A percentile compares a stretch with the other conserved stretches of the same genome.
These are phyloP conservation scores for Pythium apleroticum DNA, from an alignment of 352 stramenopile genomes.

Conservation along the genomic window DNA sequence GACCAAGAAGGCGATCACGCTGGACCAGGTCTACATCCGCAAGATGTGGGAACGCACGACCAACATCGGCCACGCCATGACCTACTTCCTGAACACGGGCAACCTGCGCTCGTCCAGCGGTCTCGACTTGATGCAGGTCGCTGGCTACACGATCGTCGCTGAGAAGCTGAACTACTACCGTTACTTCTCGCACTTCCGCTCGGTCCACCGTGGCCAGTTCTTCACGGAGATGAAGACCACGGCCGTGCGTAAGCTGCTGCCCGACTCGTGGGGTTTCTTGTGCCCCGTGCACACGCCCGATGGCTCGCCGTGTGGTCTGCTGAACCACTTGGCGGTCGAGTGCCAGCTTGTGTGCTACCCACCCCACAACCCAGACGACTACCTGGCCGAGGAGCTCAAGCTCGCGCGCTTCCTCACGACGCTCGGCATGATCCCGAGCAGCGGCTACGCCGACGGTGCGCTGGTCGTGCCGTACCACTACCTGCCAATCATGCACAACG, in stretches of 20 bases:
- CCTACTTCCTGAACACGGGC: conserved; percentile 99
- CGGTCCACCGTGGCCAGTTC: conserved; percentile 98
- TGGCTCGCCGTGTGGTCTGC: conserved; percentile 97
- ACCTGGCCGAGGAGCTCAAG: conserved; percentile 70
- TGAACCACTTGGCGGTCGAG: conserved; percentile 98
- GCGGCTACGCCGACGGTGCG: conserved; percentile 78
- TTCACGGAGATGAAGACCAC: conserved; percentile 99
- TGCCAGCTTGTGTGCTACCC: conserved; percentile 84
- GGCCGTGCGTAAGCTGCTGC: conserved; percentile 96
- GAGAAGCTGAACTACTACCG: conserved; percentile 99
- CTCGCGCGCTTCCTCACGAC: conserved; percentile 72
- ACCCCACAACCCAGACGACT: conserved; percentile 72
- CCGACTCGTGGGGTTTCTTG: conserved; percentile 99
- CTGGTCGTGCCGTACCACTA: conserved; percentile 89
- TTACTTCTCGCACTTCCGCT: conserved; percentile 99
- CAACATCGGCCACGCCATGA: conserved; percentile 94
- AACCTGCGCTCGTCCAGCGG: conserved; percentile 97
- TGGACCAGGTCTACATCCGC: conserved; percentile 90
- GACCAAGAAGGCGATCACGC: conserved; percentile 59
- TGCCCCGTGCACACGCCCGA: conserved; percentile 99
- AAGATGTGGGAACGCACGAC: conserved; percentile 92
- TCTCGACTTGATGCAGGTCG: conserved; percentile 97
- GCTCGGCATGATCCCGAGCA: conserved; percentile 82
- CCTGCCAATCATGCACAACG: conserved; percentile 96
- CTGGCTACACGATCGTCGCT: conserved; percentile 99